Base-by-base conservation (phyloP, 1,284 basidiomycete genomes). In the Ustilago tritici region DNA sequence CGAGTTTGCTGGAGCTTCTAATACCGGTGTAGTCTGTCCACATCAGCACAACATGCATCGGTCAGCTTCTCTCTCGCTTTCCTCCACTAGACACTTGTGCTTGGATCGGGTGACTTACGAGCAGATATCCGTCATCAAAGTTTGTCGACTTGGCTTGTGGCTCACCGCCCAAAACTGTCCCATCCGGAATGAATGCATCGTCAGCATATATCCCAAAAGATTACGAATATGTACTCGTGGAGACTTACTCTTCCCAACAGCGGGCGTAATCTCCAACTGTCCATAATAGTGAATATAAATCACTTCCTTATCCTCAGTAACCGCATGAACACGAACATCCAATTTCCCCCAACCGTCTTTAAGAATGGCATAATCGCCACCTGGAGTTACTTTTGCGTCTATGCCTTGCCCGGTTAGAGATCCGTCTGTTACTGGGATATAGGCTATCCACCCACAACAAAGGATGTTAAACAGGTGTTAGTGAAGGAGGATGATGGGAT, bases 241-340 rank as follows among this genome's bases (percentile, higher is more conserved):
- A 19, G 3, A 60, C 60, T 50, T 35, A 65, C 62, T 63, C 49
- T 77, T 77, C 9, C 31, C 68, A 34, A 70, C 71, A 15, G 65
- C 67, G 7, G 60, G 56, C 2, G 64, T 75, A n/a, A 78, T 34
- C 41, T 78, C 56, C 31, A 78, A 46, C 11, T 67, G 63, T 14
- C 76, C 76, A 15, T 56, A 66, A 49, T 78, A 78, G 15, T 68
- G 70, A 31, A 78, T 59, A 58, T 74, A 70, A 41, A 78, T 60
- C n/a, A 46, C 46, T 35, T 78, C 76, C 50, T 59, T 52, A 2
- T 74, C 68, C 0, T 60, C 43, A 4, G 76, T 78, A 12, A 60
- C 23, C 10, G 73, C 76, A 32, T 74, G 71, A 31, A 69, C 56
- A 7, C 76, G 61, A 11, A 78, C 76, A 40, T 78, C 70, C 41